These are phyloP conservation scores for Colletotrichum sp. DNA, from an alignment of 2,329 filamentous ascomycete genomes.

Conservation along the genomic window DNA sequence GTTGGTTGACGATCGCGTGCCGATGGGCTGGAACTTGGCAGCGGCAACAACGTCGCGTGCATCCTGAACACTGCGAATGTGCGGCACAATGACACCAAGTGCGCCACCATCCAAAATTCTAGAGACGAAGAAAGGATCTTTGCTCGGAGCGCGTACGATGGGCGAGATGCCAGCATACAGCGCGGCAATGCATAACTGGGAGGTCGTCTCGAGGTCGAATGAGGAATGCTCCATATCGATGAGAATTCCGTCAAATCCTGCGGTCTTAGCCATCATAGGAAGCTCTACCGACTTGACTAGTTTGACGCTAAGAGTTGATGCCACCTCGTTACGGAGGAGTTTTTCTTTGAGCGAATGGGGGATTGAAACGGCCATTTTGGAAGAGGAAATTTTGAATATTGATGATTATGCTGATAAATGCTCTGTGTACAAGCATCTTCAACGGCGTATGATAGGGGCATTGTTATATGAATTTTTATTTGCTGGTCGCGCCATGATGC, in stretches of 20 bases:
- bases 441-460: neutral
- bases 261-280: constrained; percentile 41
- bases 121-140: constrained; percentile 40
- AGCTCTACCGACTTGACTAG: constrained; percentile 38
- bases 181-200: constrained; percentile 42
- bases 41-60: constrained; percentile 38
- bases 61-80: constrained; percentile 41
- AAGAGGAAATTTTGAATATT: neutral
- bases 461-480: neutral
- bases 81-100: constrained; percentile 43
- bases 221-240: constrained; percentile 51
- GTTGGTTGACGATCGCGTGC: constrained; percentile 37
- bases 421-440: neutral
- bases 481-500: neutral
- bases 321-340: constrained; percentile 28
- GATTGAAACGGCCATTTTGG: constrained; percentile 25
- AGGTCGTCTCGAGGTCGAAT: constrained; percentile 37
- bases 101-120: constrained; percentile 45
- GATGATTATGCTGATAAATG: neutral
- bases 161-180: constrained; percentile 42
- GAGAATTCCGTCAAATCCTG: constrained; percentile 44
- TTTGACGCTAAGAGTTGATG: constrained; percentile 31
- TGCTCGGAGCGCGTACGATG: constrained; percentile 44
- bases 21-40: constrained; percentile 41
- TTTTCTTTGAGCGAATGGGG: constrained; percentile 30